Base-by-base conservation (phyloP, 176 grass and related monocot genomes). In the Pharus latifolius region DNA sequence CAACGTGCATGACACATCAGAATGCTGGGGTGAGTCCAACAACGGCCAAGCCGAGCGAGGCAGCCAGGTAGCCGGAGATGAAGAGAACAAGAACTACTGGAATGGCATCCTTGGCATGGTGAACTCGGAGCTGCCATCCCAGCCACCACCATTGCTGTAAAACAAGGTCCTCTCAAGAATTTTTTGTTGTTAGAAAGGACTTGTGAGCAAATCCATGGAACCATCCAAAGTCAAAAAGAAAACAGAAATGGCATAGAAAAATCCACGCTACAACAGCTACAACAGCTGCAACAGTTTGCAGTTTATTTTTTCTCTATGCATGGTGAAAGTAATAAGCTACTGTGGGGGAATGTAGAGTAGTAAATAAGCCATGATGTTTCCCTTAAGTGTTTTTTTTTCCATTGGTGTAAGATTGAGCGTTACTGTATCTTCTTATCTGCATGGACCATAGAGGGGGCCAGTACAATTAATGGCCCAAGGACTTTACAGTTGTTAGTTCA, bases 61-160 rank as follows among this genome's bases (percentile, higher is more conserved):
- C 34, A 63, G 77, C 30, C 83, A 90, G 49, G 52, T 61, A 41
- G 77, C 78, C 40, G 77, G 67, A 22, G 85, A 78, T 53, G 89
- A 85, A 37, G 86, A 92, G 66, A 87, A 80, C 65, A 94, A 74
- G 67, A 86, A 81, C 67, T 99, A 99, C 73, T 99, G 95, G 95
- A 94, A 83, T 47, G 88, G 82, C 28, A 90, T 99, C 57, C 69
- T 99, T 10, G 79, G 89, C 66, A 88, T 93, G 61, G 90, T 86
- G 62, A 84, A 81, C 70, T 86, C 90, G 18, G 83, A 91, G 56
- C 74, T 83, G 24, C 68, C 86, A 49, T 60, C 85, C 30, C 70
- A 75, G 47, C 79, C 82, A 0, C 66, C 78, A 41, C 37, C 73
- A 10, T 67, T 91, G 13, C 72, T 96, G 64, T 91, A 82, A 74